These are phyloP conservation scores for Mesembryanthemum crystallinum DNA, from an alignment of 148 eudicot genomes.

Conservation along the genomic window DNA sequence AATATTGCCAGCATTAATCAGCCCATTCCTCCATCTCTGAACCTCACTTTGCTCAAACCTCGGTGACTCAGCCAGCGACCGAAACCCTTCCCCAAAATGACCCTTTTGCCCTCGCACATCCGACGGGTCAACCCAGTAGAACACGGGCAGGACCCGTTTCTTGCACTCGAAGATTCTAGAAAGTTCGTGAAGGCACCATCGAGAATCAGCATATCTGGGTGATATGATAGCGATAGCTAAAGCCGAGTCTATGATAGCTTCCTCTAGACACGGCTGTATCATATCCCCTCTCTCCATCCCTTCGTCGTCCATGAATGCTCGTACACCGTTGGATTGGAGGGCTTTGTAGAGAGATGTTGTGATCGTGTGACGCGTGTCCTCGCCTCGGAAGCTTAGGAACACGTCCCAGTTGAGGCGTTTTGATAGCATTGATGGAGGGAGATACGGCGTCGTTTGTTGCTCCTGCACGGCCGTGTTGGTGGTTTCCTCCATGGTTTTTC, in stretches of 20 bases:
- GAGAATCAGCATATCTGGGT: conserved; percentile 39
- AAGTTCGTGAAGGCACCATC: conserved; percentile 50
- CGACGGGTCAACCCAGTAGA: conserved; percentile 45
- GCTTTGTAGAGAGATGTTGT: conserved; percentile 16
- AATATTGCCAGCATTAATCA: conserved; percentile 37
- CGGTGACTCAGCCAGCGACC: neutral
- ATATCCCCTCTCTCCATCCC: conserved; percentile 36
- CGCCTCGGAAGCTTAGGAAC: conserved; percentile 44
- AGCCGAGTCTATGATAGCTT: conserved; percentile 49
- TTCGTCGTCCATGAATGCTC: conserved; percentile 40
- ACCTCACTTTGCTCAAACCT: conserved; percentile 12
- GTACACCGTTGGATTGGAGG: conserved; percentile 20
- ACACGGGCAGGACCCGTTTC: conserved; percentile 48
- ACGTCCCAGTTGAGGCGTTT: conserved; percentile 41
- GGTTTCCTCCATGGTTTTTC: neutral
- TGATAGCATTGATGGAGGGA: conserved; percentile 30
- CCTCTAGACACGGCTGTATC: conserved; percentile 31
- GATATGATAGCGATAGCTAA: conserved; percentile 44
- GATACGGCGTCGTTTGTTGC: conserved; percentile 11
- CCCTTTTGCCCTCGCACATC: conserved; percentile 45
- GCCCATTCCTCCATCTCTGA: conserved; percentile 37
- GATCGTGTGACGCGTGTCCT: conserved; percentile 38
- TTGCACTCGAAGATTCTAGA: conserved; percentile 29
- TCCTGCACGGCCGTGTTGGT: too few species aligned
- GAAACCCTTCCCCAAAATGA: conserved; percentile 28